Evolutionary conservation across 768 basidiomycete genomes (phyloP), one percentile per base, ranked within the genome.

Genomic region (Cubamyces lactineus): DNA sequence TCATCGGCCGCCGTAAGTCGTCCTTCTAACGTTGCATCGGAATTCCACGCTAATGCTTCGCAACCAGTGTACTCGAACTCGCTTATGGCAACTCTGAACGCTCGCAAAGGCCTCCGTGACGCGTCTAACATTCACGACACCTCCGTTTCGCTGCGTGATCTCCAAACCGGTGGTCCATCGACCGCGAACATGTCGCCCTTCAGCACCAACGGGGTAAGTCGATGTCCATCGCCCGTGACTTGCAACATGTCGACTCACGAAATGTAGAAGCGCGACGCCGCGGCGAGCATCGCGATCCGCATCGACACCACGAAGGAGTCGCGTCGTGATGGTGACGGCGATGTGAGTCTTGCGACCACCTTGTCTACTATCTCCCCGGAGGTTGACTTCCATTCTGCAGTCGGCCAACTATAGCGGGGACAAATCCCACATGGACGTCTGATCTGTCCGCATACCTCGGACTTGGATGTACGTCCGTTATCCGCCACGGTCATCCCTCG

Each of bases 1-100:
- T 77, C 53, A 73, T 83, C 28, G 82, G 82, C 63, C 77, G 81
- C 62, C 69, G 82, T 82, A 66, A 59, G 78, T 61, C n/a, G 8
- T 13, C 5, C 24, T 16, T 21, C 23, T 23, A 21, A 5, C 48
- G 21, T 13, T 12, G 50, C 17, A 21, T 11, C 12, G 21, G 5
- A n/a, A 16, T 16, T 1, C 17, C 40, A 21, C 9, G 40, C 26
- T 54, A 2, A 40, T 45, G 16, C 34, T 16, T 12, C 34, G 8
- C 8, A 24, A 15, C n/a, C 15, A 60, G 59, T 60, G 34, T 60
- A 60, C 30, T 45, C 59, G 8, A 60, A 60, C 45, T 60, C 59
- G 42, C 42, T 60, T 24, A 23, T 60, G 43, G 59, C 59, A 3
- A 60, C 59, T 42, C 43, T 60, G 1, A 60, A 60, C 42, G 52